Evolutionary conservation across 73 alveolate genomes (phyloP).

Genomic region (Tetrahymena elliotti): DNA sequence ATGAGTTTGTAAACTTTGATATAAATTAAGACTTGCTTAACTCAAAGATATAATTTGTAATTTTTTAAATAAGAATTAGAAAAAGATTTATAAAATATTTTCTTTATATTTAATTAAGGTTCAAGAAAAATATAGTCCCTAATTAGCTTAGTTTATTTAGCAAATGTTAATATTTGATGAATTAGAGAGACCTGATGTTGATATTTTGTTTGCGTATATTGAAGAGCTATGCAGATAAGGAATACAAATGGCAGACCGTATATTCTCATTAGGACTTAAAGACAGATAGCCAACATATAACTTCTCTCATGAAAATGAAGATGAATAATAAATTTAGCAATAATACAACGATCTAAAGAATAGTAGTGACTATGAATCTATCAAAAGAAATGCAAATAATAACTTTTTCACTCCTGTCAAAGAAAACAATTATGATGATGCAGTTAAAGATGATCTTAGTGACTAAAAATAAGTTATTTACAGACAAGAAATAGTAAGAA

Average conservation of each 20-base stretch:
- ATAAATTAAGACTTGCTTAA: background rate
- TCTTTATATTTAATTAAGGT: background rate
- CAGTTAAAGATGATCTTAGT: background rate
- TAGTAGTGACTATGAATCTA: background rate
- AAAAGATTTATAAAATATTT: too few species aligned
- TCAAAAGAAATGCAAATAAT: background rate
- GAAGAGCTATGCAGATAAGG: background rate
- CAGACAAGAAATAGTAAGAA: background rate
- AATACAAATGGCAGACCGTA: background rate
- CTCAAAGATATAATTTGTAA: background rate
- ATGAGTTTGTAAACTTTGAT: background rate
- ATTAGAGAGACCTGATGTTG: background rate
- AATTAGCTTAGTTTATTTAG: background rate
- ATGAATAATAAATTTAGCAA: background rate
- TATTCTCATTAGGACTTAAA: background rate
- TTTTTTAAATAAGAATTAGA: background rate
- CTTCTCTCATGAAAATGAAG: background rate
- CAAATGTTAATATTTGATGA: background rate
- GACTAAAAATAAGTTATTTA: background rate
- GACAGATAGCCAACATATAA: background rate
- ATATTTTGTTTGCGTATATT: background rate
- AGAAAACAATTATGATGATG: background rate
- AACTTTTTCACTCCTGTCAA: background rate
- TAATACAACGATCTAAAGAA: background rate
- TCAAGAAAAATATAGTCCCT: background rate